A percentile compares a stretch with the other conserved stretches of the same genome.
Conservation (phyloP, 192 early-diverging fungal species). For the Podila clonocystis region DNA sequence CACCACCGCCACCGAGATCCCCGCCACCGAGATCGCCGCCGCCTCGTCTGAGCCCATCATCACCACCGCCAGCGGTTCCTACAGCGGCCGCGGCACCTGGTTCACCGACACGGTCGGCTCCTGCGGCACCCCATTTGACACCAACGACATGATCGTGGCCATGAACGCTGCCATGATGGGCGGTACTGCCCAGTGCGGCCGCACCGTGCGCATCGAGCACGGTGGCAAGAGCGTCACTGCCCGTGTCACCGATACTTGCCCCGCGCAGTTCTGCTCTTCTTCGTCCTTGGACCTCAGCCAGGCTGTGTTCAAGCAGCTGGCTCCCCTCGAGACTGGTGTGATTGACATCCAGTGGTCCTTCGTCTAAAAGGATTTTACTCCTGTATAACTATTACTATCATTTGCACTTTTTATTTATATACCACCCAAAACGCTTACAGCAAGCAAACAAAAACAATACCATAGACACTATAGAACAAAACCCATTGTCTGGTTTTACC, state of each 20-base stretch:
- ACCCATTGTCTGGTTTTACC: background rate
- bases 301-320: constrained; percentile 53
- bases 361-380: constrained; percentile 22
- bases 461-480: background rate
- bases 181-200: constrained; percentile 46
- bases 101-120: constrained; percentile 52
- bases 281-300: constrained; percentile 49
- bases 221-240: constrained; percentile 44
- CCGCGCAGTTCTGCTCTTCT: constrained; percentile 47
- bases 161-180: constrained; percentile 54
- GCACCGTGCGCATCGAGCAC: constrained; percentile 31
- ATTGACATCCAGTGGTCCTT: constrained; percentile 53
- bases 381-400: too few species aligned
- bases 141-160: constrained; percentile 55
- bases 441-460: too few species aligned
- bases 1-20: constrained; percentile 19
- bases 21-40: background rate
- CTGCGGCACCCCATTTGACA: constrained; percentile 53
- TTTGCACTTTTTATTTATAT: too few species aligned
- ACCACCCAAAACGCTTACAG: too few species aligned
- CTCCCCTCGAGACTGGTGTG: constrained; percentile 37
- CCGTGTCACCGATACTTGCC: constrained; percentile 59
- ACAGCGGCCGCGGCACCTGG: constrained; percentile 51
- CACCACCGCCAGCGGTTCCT: background rate
- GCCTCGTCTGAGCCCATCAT: background rate